phyloP scores from a whole-genome alignment of 495 filamentous ascomycete species.

The Podospora pseudopauciseta region DNA sequence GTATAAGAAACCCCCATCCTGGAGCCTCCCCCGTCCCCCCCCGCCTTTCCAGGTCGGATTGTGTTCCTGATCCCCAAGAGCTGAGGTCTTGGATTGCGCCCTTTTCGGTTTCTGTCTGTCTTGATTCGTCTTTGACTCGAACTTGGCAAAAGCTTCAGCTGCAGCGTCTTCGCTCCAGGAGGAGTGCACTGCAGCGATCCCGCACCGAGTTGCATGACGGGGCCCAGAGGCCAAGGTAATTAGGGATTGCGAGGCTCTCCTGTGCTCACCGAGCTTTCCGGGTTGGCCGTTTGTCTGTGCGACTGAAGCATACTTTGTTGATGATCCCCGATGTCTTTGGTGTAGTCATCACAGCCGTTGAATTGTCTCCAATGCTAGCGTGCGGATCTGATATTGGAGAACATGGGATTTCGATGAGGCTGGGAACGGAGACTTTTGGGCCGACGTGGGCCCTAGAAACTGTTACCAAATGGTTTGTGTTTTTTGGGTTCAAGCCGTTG shows the following conservation, averaged over 20 bases:
- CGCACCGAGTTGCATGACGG: not conserved
- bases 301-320: not conserved
- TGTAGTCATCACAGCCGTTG: not conserved
- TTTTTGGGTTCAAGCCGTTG: conserved; percentile 17
- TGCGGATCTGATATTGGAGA: not conserved
- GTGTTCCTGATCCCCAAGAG: conserved; percentile 9
- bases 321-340: not conserved
- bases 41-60: not conserved
- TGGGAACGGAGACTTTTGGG: not conserved
- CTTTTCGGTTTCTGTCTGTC: not conserved
- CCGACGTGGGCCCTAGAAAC: conserved; percentile 15
- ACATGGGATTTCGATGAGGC: conserved; percentile 6
- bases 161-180: not conserved
- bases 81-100: conserved; percentile 9
- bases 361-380: not conserved
- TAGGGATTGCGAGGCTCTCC: not conserved
- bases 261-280: not conserved
- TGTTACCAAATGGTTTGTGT: conserved; percentile 23
- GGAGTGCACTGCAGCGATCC: not conserved
- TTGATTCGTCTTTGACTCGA: conserved; percentile 2
- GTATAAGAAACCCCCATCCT: not conserved
- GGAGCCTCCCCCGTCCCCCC: too few relatives aligned
- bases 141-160: conserved; percentile 12
- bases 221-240: too few relatives aligned
- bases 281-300: not conserved